Evolutionary conservation across 306 rosid species (phyloP), one percentile per base, ranked within the genome.

Genomic region (Arachis stenosperma): DNA sequence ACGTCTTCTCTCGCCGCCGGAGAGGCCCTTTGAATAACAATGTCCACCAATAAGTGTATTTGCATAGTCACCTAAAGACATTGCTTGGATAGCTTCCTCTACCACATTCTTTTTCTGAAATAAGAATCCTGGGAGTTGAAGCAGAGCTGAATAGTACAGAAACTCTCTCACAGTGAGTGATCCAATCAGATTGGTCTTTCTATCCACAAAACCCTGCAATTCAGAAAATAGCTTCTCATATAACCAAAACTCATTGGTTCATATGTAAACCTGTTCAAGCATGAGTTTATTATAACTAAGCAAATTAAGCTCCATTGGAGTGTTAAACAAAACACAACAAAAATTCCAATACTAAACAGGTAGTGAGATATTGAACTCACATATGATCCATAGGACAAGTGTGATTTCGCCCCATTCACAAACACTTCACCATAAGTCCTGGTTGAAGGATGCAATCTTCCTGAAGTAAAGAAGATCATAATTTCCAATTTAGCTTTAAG

Each of bases 71-170:
- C 88, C 83, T 67, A 95, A 78, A 61, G 99, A 95, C 99, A 91
- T 95, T 41, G 99, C 93, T 37, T 81, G 87, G 71, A 95, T 91
- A 54, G 99, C 99, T 76, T 95, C 99, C 89, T 95, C 99, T 40
- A 95, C 98, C 55, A 95, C 88, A 42, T 80, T 90, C 88, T 79
- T 95, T 69, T 92, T 95, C 88, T 86, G 96, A 83, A 90, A 91
- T 79, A 95, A 90, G 90, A 95, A 95, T 81, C 99, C 98, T 33
- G 96, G 98, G 69, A 92, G 96, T 82, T 90, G 98, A 73, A 95
- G 98, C 50, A 91, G 77, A 2, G 99, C 98, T 5, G 99, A 92
- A 81, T 95, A 95, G 76, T 88, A 95, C 53, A 95, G 89, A 82
- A 84, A 91, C 79, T 95, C 99, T 59, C 93, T 86, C 56, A 95